Base-by-base conservation (phyloP, 495 filamentous ascomycete species). In the Darksidea phi region DNA sequence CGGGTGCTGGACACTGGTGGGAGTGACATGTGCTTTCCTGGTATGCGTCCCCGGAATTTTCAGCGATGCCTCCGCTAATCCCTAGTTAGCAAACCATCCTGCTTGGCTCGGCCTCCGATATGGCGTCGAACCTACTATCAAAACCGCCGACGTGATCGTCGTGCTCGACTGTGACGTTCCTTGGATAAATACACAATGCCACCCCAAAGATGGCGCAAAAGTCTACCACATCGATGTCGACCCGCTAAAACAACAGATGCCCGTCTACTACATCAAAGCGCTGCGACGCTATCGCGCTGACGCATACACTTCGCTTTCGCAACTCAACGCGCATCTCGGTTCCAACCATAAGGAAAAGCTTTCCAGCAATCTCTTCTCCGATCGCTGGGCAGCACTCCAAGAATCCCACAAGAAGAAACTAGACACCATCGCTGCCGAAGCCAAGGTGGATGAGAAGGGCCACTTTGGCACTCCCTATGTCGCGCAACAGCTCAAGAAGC, bases 11-110 rank as follows among this genome's bases (percentile, higher is more conserved):
- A 97, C 71, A 91, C 90, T 0, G 89, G 89, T 23, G 92, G 91
- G 34, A 88, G 88, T 69, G 93, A 97, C 71, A 94, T 97, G 93
- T 95, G 89, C 69, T 97, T 97, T 75, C 93, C 93, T 10, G 64
- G 64, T 67, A 59, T 24, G 49, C 20, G 13, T 18, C 38, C 49
- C 34, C 28, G 15, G 17, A 53, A 15, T 2, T 24, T 13, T n/a
- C 12, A 48, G 7, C n/a, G 5, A 54, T 28, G 41, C 20, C 10
- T 26, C 10, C 10, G 13, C 43, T 21, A 12, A 50, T 21, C 23
- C 42, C 6, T 45, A 13, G 12, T 13, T 42, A 63, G 66, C 66
- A 26, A 66, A 66, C 32, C 66, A 69, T 43, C 61, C 57, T 3
- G 84, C 75, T 6, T 88, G 85, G 79, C 72, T 96, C 24, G 90